Evolutionary conservation across 192 early-diverging fungal species (phyloP).

Genomic region (Backusella liffmaniae): DNA sequence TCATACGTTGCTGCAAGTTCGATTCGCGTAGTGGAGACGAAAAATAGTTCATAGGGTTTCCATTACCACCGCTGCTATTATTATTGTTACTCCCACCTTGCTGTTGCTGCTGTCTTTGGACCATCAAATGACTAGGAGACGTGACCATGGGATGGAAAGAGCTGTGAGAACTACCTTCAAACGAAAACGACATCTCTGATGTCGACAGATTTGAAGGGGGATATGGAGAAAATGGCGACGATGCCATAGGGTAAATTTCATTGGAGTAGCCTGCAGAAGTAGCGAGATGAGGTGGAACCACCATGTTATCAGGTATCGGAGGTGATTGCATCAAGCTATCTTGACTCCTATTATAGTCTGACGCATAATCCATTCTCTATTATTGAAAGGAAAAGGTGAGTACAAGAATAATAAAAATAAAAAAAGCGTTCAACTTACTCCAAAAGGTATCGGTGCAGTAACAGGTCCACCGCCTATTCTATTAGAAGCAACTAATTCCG

Average conservation of each 20-base stretch:
- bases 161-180: background rate
- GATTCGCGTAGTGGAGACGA: background rate
- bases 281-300: background rate
- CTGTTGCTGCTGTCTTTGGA: background rate
- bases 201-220: background rate
- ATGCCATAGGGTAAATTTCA: background rate
- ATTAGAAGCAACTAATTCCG: background rate
- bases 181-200: slow-evolving; percentile 1
- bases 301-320: slow-evolving; percentile 2
- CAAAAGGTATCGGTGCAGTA: background rate
- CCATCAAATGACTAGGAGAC: background rate
- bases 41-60: background rate
- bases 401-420: background rate
- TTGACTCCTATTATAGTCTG: background rate
- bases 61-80: background rate
- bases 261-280: background rate
- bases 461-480: background rate
- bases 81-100: background rate
- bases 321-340: slow-evolving; percentile 1
- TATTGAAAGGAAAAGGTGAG: background rate
- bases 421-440: background rate
- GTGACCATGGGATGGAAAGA: background rate
- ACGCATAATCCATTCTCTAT: slow-evolving; percentile 8
- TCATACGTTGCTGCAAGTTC: background rate
- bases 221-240: background rate